Evolutionary conservation across 2,329 filamentous ascomycete species (phyloP), one percentile per base, ranked within the genome.

Genomic region (Falciphora oryzae): DNA sequence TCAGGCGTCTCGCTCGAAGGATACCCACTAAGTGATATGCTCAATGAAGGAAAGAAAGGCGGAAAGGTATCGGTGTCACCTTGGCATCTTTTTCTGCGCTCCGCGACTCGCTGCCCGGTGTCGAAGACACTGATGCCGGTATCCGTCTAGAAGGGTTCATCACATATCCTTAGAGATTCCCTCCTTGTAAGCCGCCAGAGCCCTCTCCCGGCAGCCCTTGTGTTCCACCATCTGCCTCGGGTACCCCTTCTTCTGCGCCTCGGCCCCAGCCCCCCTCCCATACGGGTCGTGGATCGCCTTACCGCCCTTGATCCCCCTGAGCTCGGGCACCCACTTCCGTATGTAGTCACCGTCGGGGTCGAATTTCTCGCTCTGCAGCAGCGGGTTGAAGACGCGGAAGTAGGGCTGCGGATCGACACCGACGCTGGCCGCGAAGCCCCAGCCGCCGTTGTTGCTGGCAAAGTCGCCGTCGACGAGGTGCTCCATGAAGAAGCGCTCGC

Each of bases 311-410:
- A 94, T 75, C 0, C 75, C 82, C 31, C 77, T 80, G 66, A 97
- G 77, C 76, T 97, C 93, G 0, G 88, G 88, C 11, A 97, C 81
- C 92, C 92, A 97, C 66, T 85, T 86, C 53, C 90, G 83, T 65
- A 97, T 96, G 73, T 94, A 97, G 22, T 86, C 85, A 0, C 92
- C 93, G 0, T 89, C 80, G 0, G 83, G 79, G 72, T 97, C 93
- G 70, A 96, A 96, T 75, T 90, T 93, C 80, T 95, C 91, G 69
- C 89, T 92, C 78, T 97, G 93, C 25, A 91, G 77, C 59, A 92
- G 74, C 0, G 93, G 93, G 71, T 96, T 97, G 77, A 97, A 97
- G 63, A 97, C 90, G 8, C 92, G 84, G 68, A 97, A 97, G 73
- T 96, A 97, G 0, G 93, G 92, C 32, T 61, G 58, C 1, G 73